Percentiles rank a stretch among this genome's conserved stretches.
These are phyloP conservation scores for Candida piceae DNA, from an alignment of 805 yeast species.

Conservation along the genomic window DNA sequence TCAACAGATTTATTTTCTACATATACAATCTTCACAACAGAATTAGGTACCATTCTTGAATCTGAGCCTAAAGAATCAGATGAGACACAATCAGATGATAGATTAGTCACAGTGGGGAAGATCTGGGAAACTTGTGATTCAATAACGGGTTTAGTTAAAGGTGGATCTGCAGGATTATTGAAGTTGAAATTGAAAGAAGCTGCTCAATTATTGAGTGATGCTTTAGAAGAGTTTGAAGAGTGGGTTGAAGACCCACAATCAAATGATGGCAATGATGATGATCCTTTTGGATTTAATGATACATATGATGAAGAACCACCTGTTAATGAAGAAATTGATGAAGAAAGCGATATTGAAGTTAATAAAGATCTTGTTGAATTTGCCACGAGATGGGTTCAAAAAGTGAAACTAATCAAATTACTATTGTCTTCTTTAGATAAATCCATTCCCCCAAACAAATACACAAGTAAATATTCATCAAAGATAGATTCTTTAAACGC, in stretches of 20 bases:
- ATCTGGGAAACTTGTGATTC: conserved; percentile 67
- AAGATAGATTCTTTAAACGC: conserved; percentile 43
- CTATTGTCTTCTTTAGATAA: conserved; percentile 54
- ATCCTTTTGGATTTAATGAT: conserved; percentile 44
- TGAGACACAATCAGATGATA: no score
- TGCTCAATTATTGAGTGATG: conserved; percentile 50
- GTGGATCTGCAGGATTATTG: conserved; percentile 52
- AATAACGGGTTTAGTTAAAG: conserved; percentile 35
- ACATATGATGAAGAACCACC: conserved; percentile 9
- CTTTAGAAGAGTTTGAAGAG: conserved; percentile 59
- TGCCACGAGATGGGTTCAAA: conserved; percentile 45
- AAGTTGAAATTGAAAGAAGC: conserved; percentile 41
- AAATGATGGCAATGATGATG: conserved; percentile 35
- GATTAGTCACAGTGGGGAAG: conserved; percentile 59
- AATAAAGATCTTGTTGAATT: conserved; percentile 22
- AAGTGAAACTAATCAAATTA: conserved; percentile 52
- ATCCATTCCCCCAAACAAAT: conserved; percentile 42
- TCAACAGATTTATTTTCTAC: conserved; percentile 12
- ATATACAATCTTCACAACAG: conserved; percentile 15
- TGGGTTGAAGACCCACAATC: conserved; percentile 74
- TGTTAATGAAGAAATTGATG: conserved; percentile 21
- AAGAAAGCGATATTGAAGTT: conserved; percentile 23
- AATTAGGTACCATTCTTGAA: conserved; percentile 13
- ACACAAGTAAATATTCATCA: conserved; percentile 30
- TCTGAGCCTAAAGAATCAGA: conserved; percentile 27